Conservation (phyloP, 2,329 filamentous ascomycete species). For the Paraphaeosphaeria sporulosa region DNA sequence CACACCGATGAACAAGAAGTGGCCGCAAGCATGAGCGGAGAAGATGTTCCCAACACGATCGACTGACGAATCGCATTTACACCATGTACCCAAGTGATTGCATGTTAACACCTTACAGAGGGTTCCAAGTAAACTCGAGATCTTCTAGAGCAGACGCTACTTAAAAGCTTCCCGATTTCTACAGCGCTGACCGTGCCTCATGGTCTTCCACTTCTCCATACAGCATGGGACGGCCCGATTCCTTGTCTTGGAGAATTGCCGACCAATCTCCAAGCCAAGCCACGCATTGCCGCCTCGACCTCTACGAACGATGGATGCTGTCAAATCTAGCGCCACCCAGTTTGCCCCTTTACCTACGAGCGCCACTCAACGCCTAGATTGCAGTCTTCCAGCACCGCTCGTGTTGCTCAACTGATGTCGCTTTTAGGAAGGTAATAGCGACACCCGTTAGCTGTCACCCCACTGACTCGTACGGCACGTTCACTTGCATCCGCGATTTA, state of each 20-base stretch:
- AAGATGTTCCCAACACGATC: neutral
- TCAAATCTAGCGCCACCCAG: neutral
- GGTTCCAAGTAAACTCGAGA: too few relatives aligned
- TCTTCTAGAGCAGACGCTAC: too few relatives aligned
- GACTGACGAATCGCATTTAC: neutral
- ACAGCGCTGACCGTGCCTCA: too few relatives aligned
- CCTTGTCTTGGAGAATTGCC: neutral
- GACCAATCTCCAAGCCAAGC: conserved; percentile 2
- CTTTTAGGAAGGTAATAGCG: conserved; percentile 8
- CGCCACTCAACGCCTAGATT: conserved; percentile 9
- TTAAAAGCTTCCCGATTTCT: too few relatives aligned
- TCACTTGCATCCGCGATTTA: neutral
- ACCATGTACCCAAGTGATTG: neutral
- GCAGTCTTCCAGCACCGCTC: neutral
- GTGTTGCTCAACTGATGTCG: neutral
- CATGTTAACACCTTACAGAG: neutral
- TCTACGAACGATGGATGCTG: neutral
- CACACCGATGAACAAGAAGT: neutral
- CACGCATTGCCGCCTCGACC: neutral
- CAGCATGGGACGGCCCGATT: neutral
- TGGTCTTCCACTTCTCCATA: neutral
- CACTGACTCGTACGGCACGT: neutral
- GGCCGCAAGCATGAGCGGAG: neutral
- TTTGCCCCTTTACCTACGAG: neutral
- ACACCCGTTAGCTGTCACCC: neutral